phyloP scores from a whole-genome alignment of 1,284 basidiomycete species.

The Mycocalia duriaeana region DNA sequence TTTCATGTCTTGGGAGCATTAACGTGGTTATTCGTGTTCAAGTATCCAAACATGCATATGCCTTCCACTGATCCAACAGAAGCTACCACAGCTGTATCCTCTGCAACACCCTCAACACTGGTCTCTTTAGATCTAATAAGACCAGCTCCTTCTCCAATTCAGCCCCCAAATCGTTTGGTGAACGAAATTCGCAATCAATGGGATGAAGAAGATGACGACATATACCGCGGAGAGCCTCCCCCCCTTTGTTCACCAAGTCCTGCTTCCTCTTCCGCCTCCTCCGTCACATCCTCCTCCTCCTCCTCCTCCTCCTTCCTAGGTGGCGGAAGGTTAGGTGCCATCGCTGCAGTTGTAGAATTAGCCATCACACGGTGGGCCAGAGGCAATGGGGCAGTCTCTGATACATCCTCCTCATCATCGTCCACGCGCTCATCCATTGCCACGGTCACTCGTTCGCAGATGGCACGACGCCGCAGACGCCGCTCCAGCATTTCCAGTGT shows the following conservation, averaged over 20 bases:
- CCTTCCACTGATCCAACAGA: too few relatives aligned
- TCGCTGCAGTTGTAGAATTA: conserved; percentile 48
- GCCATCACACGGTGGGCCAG: conserved; percentile 54
- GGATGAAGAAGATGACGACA: conserved; percentile 32
- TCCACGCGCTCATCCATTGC: conserved; percentile 35
- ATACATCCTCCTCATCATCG: conserved; percentile 22
- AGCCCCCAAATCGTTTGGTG: conserved; percentile 10
- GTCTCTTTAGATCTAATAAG: conserved; percentile 3
- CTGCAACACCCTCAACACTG: not conserved
- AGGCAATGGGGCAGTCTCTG: conserved; percentile 30
- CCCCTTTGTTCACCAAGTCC: conserved; percentile 24
- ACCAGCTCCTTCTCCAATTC: conserved; percentile 8
- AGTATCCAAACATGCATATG: too few relatives aligned
- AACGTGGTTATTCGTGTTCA: too few relatives aligned
- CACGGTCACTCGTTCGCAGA: conserved; percentile 35
- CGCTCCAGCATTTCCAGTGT: conserved; percentile 42
- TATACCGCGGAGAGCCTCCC: conserved; percentile 55
- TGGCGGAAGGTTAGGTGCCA: conserved; percentile 38
- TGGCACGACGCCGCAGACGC: conserved; percentile 37
- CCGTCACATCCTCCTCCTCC: conserved; percentile 40
- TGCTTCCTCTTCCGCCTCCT: conserved; percentile 23
- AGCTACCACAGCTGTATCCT: too few relatives aligned
- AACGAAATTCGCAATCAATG: conserved; percentile 3
- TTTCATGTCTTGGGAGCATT: too few relatives aligned
- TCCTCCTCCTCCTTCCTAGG: conserved; percentile 31